Base-by-base conservation (phyloP, 371 early-diverging fungal genomes). In the Rhizopus delemar region DNA sequence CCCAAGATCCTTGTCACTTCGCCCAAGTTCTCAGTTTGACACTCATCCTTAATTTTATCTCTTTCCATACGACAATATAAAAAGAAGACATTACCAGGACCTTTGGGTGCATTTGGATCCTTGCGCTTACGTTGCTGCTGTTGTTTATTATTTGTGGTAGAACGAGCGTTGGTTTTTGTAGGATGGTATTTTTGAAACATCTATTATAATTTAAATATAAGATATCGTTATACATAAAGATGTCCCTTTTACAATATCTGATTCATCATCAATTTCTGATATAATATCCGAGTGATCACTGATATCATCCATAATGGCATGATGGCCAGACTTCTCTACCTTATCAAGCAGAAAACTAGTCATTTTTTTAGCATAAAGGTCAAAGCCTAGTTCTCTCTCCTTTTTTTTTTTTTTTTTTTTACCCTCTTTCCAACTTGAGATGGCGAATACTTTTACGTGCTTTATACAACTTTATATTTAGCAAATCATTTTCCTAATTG, bases 31-130 rank as follows among this genome's bases (percentile, higher is more conserved):
- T 77, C 78, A 57, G 78, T 73, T 41, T 80, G 83, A 57, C 77
- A 66, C 38, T 84, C 74, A 56, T 83, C 82, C 57, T 80, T 85
- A 29, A 86, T 70, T 59, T 82, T 78, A 43, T 80, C 81, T 36
- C 86, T 78, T 58, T 81, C 74, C 41, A 81, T 36, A 33, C 86
- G 75, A 64, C 86, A 86, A 51, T 73, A 88, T 28, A 85, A 58
- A 51, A 86, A 84, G 60, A 86, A 88, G 11, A 86, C 88, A 62
- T 88, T 88, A 28, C 85, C 82, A 3, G 86, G 86, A 3, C 86
- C 75, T 65, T 81, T 83, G 28, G 88, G 88, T 13, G 88, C 88
- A 59, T 86, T 85, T 8, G 88, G 88, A 65, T 88, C 88, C 55
- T 78, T 78, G 8, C 29, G 48, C 53, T 69, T 70, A 51, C 68